A percentile compares a stretch with the other conserved stretches of the same genome.
These are phyloP conservation scores for Corniculantispora saksenae DNA, from an alignment of 2,329 filamentous ascomycete species.

Conservation along the genomic window DNA sequence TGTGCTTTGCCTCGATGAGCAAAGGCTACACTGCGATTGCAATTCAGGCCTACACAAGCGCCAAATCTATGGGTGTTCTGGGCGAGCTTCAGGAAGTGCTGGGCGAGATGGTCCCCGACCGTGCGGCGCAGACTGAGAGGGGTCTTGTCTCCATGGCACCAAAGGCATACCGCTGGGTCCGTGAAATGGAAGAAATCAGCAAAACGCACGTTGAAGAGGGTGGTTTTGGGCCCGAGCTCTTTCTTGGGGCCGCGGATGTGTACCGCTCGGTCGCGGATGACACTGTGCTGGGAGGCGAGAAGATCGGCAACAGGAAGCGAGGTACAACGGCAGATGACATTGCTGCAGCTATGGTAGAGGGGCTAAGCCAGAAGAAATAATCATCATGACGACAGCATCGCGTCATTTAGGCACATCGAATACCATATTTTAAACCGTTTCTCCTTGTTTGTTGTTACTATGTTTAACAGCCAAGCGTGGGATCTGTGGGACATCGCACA, in stretches of 20 bases:
- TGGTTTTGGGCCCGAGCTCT: conserved; percentile 59
- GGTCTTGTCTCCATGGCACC: conserved; percentile 63
- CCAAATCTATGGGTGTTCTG: conserved; percentile 62
- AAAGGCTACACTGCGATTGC: conserved; percentile 70
- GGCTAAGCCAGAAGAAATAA: conserved; percentile 44
- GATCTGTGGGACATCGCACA: no score
- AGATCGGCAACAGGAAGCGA: conserved; percentile 55
- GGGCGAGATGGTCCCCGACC: conserved; percentile 47
- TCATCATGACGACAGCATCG: no score
- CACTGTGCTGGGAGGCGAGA: conserved; percentile 60
- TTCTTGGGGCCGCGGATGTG: conserved; percentile 60
- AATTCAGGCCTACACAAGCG: conserved; percentile 71
- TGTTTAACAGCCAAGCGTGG: no score
- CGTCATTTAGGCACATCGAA: no score
- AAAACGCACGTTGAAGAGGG: conserved; percentile 65
- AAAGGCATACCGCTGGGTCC: conserved; percentile 77
- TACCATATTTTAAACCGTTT: no score
- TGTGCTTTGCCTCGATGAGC: conserved; percentile 62
- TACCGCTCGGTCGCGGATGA: conserved; percentile 64
- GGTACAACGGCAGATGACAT: conserved; percentile 61
- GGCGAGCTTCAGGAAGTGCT: conserved; percentile 59
- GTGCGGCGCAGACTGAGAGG: conserved; percentile 47
- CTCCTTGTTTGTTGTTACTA: no score
- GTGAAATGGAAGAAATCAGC: conserved; percentile 76
- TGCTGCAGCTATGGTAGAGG: conserved; percentile 49